A percentile compares a stretch with the other conserved stretches of the same genome.
Conservation (phyloP, 768 basidiomycete species). For the Leccinum incarnatum region DNA sequence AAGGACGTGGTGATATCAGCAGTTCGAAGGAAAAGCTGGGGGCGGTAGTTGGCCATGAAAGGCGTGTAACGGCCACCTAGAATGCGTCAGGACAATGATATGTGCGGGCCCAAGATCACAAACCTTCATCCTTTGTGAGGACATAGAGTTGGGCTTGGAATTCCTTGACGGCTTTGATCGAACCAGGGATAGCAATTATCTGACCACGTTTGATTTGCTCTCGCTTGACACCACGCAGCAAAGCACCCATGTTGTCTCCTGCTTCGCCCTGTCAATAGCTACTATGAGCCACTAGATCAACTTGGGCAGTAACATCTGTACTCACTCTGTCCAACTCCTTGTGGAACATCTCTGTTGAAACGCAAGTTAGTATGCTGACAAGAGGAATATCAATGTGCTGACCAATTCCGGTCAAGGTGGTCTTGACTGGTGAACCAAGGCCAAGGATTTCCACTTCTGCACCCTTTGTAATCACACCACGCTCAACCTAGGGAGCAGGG, state of each 20-base stretch:
- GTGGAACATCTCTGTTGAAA: conserved; percentile 91
- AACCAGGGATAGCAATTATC: conserved; percentile 83
- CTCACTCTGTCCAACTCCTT: conserved; percentile 92
- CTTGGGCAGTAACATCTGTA: conserved; percentile 12
- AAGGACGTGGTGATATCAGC: conserved; percentile 87
- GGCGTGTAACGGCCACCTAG: conserved; percentile 78
- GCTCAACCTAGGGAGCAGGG: conserved; percentile 65
- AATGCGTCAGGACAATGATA: conserved; percentile 31
- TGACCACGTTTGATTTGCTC: conserved; percentile 94
- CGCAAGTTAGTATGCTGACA: conserved; percentile 3
- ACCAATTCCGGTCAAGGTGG: conserved; percentile 94
- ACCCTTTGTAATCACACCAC: conserved; percentile 88
- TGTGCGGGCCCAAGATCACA: conserved; percentile 41
- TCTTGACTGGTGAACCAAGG: conserved; percentile 77
- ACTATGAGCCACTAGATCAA: conserved; percentile 4
- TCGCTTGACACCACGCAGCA: conserved; percentile 95
- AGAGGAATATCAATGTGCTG: neutral
- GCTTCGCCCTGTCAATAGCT: conserved; percentile 70
- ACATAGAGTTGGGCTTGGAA: conserved; percentile 92
- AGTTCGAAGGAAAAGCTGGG: conserved; percentile 94
- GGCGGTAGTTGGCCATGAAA: conserved; percentile 92
- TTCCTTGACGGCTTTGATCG: conserved; percentile 92
- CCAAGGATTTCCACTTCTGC: conserved; percentile 93
- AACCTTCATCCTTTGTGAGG: conserved; percentile 39
- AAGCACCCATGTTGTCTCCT: conserved; percentile 98